Evolutionary conservation across 176 grass and related monocot genomes (phyloP), one percentile per base, ranked within the genome.

Genomic region (Cocos nucifera): DNA sequence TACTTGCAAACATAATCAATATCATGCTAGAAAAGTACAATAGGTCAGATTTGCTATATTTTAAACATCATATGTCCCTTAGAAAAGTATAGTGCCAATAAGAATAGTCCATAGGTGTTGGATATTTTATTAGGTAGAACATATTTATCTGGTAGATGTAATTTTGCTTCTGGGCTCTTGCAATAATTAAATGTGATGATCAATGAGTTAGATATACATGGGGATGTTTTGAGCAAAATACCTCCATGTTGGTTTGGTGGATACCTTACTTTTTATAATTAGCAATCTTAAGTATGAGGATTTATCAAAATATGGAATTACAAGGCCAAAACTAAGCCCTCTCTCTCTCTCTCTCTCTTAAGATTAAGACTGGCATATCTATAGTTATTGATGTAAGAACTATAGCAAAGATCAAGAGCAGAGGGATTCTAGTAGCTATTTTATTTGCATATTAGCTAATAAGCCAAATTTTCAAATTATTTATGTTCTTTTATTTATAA

Each of bases 111-210:
- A 14, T 14, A 12, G 6, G 35, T 12, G 9, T 9, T 35, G 3
- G 35, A 10, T 44, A 44, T 12, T 12, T 44, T 44, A 44, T 44
- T 14, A 44, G 0, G 2, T 2, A 44, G 4, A 30, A 30, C 28
- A 30, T 30, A 30, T 30, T 30, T 30, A 5, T 30, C 5, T 6
- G 7, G 28, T 30, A 44, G 35, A 14, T 44, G 9, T 44, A 44
- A 28, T 1, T 16, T n/a, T 51, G 1, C 24, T 63, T 8, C 23
- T 23, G 14, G 4, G 12, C 12, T 16, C 26, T 29, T 51, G 17
- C 50, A 53, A 29, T 77, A 87, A 86, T 10, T 95, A 9, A 86
- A 95, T 49, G 59, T 95, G 3, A 83, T 95, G 61, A 82, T 30
- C 17, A 90, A n/a, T 60, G 80, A 87, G 71, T 82, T 95, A n/a